Percentiles rank a stretch among this genome's conserved stretches.
Conservation (phyloP, 108 stramenopile genomes). For the Chaetoceros muelleri region DNA sequence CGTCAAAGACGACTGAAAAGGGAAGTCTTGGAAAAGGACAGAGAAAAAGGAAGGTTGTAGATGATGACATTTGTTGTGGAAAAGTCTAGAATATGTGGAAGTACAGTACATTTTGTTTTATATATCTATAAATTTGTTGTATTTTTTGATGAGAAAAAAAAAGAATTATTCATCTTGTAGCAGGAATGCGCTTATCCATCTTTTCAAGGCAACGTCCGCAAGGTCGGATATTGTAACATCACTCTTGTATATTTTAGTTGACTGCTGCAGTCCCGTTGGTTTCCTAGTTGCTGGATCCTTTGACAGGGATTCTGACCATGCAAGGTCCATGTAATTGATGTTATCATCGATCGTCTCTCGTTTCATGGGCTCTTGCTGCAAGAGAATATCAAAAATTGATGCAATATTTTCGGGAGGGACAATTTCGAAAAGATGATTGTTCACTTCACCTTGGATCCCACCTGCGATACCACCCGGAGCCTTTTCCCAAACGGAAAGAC, state of each 20-base stretch:
- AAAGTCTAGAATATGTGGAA: background rate
- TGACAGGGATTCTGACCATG: conserved; percentile 2
- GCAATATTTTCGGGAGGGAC: background rate
- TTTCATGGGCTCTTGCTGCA: background rate
- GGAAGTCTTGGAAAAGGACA: background rate
- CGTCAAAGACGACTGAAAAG: background rate
- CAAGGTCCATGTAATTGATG: background rate
- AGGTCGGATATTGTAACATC: conserved; percentile 16
- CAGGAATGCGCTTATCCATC: conserved; percentile 25
- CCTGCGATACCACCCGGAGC: conserved; percentile 10
- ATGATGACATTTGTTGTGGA: background rate
- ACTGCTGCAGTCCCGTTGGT: background rate
- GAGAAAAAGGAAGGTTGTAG: background rate
- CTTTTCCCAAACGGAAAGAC: conserved; percentile 48
- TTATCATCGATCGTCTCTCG: background rate
- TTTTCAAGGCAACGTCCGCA: conserved; percentile 24
- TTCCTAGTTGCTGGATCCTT: background rate
- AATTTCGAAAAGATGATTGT: background rate
- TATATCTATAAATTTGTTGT: background rate
- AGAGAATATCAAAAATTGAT: background rate
- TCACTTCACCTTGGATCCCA: conserved; percentile 23
- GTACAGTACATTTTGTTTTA: background rate
- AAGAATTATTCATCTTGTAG: too few relatives aligned
- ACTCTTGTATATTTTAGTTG: conserved; percentile 14
- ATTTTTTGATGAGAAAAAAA: conserved; percentile 2